Evolutionary conservation across 805 yeast genomes (phyloP).

Genomic region (Nakazawaea pomicola): DNA sequence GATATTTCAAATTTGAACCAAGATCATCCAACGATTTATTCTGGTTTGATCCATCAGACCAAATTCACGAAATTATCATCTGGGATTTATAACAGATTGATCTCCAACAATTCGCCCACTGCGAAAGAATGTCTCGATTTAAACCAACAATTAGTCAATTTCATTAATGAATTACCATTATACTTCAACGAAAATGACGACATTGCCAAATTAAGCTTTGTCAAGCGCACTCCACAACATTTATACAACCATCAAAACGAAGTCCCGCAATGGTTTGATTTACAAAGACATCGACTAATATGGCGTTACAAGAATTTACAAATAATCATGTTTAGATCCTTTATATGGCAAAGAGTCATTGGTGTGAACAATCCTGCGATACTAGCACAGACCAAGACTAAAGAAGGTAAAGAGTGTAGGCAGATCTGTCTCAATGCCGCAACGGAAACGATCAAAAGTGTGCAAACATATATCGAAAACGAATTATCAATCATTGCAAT

Average conservation of each 20-base stretch:
- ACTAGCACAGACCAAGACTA: constrained; percentile 28
- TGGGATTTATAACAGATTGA: constrained; percentile 42
- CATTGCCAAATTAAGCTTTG: constrained; percentile 21
- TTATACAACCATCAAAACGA: constrained; percentile 17
- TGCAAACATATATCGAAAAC: constrained; percentile 33
- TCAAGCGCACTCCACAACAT: constrained; percentile 19
- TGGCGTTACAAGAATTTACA: constrained; percentile 60
- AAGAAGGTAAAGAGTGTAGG: constrained; percentile 45
- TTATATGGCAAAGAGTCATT: constrained; percentile 48
- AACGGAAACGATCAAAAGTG: constrained; percentile 45
- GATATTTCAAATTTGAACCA: constrained; percentile 17
- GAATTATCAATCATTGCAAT: constrained; percentile 42
- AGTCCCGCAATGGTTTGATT: constrained; percentile 47
- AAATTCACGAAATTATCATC: constrained; percentile 42
- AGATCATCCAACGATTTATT: constrained; percentile 48
- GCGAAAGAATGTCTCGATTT: constrained; percentile 46
- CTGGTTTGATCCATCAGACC: constrained; percentile 53
- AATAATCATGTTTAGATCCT: constrained; percentile 49
- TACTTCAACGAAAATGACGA: constrained; percentile 40
- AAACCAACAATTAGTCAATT: constrained; percentile 36
- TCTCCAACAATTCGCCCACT: constrained; percentile 43
- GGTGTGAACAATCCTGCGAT: constrained; percentile 30
- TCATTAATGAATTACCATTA: constrained; percentile 37
- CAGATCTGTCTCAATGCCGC: constrained; percentile 47
- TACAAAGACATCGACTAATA: constrained; percentile 45